phyloP scores from a whole-genome alignment of 2,329 filamentous ascomycete genomes.

The Tricladium varicosporioides region DNA sequence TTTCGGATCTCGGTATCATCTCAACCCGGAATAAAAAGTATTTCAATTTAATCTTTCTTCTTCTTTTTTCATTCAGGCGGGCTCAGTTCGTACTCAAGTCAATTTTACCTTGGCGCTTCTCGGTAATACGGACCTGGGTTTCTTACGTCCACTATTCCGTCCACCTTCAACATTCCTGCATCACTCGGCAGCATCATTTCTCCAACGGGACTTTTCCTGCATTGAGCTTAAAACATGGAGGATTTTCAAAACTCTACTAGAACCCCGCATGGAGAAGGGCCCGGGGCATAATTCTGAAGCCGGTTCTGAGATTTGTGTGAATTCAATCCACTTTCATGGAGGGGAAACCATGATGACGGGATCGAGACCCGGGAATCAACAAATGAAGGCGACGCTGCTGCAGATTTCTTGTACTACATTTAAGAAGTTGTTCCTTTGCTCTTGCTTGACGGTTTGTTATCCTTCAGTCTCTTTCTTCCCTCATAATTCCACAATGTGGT shows the following conservation, averaged over 20 bases:
- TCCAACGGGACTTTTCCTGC: not conserved
- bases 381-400: no score
- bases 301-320: not conserved
- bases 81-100: not conserved
- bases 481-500: not conserved
- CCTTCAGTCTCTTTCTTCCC: not conserved
- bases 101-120: not conserved
- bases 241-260: not conserved
- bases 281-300: not conserved
- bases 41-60: no score
- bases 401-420: no score
- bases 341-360: no score
- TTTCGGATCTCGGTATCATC: no score
- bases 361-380: no score
- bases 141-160: not conserved
- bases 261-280: not conserved
- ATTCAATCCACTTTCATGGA: not conserved
- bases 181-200: no score
- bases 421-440: no score
- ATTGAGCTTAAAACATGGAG: not conserved
- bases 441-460: not conserved
- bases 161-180: not conserved
- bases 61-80: no score
- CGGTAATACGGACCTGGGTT: not conserved
- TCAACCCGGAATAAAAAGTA: no score